A percentile compares a stretch with the other conserved stretches of the same genome.
Conservation (phyloP, 352 stramenopile genomes). For the Phytophthora sp. region DNA sequence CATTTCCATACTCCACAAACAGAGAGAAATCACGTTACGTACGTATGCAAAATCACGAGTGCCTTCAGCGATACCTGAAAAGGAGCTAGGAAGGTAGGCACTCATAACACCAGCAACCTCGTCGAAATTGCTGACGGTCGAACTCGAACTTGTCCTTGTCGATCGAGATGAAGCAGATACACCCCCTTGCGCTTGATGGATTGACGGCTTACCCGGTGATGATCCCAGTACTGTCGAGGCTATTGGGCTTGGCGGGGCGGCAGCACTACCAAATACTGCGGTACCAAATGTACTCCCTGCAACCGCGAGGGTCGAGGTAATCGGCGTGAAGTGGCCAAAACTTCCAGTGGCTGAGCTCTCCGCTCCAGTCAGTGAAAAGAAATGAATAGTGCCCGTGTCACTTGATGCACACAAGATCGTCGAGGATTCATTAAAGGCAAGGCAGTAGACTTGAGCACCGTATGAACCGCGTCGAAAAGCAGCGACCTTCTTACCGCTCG, state of each 20-base stretch:
- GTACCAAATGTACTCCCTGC: slow-evolving; percentile 63
- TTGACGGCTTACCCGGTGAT: slow-evolving; percentile 12
- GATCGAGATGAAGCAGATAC: slow-evolving; percentile 18
- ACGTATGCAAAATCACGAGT: slow-evolving; percentile 90
- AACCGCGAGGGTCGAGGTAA: slow-evolving; percentile 77
- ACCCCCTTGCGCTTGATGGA: neutral
- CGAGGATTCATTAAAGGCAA: slow-evolving; percentile 95
- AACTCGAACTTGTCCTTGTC: slow-evolving; percentile 43
- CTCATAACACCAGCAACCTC: slow-evolving; percentile 74
- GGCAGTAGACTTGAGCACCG: slow-evolving; percentile 94
- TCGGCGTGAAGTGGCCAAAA: slow-evolving; percentile 80
- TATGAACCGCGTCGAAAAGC: slow-evolving; percentile 97
- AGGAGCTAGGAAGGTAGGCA: slow-evolving; percentile 75
- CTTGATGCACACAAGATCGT: slow-evolving; percentile 95
- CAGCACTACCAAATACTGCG: slow-evolving; percentile 47
- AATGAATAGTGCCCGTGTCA: slow-evolving; percentile 97
- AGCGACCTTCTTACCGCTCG: slow-evolving; percentile 87
- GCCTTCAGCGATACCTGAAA: slow-evolving; percentile 84
- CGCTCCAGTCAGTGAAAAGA: slow-evolving; percentile 90
- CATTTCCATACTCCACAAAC: too few species aligned
- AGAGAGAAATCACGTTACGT: slow-evolving; percentile 1
- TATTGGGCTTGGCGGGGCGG: slow-evolving; percentile 15
- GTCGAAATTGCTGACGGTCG: slow-evolving; percentile 59
- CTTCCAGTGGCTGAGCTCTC: slow-evolving; percentile 80
- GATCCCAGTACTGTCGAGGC: slow-evolving; percentile 10